Percentiles rank a stretch among this genome's conserved stretches.
Conservation (phyloP, 805 yeast genomes). For the Cephaloascus fragrans region DNA sequence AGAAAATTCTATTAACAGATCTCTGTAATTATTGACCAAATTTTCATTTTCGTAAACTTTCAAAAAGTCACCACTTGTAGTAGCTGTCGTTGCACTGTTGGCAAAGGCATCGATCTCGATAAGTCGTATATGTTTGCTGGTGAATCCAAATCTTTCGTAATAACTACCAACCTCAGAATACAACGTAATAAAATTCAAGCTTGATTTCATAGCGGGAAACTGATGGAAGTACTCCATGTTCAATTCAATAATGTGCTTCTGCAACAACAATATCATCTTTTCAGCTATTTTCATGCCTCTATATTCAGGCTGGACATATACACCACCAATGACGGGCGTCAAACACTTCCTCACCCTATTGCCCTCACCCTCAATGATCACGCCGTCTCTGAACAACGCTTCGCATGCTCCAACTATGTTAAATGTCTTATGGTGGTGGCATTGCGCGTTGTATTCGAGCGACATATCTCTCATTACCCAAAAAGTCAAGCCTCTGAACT, state of each 20-base stretch:
- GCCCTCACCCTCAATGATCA: conserved; percentile 1
- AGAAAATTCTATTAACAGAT: no score
- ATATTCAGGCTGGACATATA: conserved; percentile 36
- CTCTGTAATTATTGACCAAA: not conserved
- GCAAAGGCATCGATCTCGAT: conserved; percentile 5
- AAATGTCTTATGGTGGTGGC: conserved; percentile 3
- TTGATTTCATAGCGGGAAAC: not conserved
- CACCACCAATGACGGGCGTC: conserved; percentile 47
- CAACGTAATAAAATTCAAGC: conserved; percentile 26
- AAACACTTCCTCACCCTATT: conserved; percentile 2
- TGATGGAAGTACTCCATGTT: conserved; percentile 14
- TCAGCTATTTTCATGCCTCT: conserved; percentile 51
- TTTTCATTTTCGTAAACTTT: not conserved
- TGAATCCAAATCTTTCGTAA: conserved; percentile 56
- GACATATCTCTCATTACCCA: conserved; percentile 12
- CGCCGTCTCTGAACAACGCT: conserved; percentile 12
- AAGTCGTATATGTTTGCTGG: conserved; percentile 10
- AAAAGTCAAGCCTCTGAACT: conserved; percentile 12
- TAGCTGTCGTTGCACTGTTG: not conserved
- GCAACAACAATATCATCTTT: conserved; percentile 29
- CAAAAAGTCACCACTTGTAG: not conserved
- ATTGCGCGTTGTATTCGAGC: not conserved
- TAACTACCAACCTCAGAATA: conserved; percentile 70
- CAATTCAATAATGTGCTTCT: conserved; percentile 8
- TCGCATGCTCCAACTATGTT: conserved; percentile 18